These are phyloP conservation scores for Salix caprea DNA, from an alignment of 345 rosid species.

Conservation along the genomic window DNA sequence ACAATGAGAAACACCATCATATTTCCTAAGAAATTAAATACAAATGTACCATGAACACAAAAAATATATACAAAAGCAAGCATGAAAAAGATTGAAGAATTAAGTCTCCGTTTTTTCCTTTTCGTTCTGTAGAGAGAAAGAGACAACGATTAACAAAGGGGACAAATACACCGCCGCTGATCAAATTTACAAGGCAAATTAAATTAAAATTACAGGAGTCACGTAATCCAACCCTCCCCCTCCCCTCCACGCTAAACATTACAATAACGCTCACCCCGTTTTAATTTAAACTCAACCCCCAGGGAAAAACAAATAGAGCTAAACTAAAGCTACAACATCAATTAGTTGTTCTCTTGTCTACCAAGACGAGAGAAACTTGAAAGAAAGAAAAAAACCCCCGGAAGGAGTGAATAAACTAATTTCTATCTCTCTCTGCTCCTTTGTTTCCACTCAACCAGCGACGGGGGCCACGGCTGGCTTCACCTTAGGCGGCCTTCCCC, in stretches of 20 bases:
- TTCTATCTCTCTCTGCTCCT: not conserved
- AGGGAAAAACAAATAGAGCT: not conserved
- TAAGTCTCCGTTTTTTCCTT: not conserved
- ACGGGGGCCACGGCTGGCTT: slow-evolving; percentile 66
- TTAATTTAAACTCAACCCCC: not conserved
- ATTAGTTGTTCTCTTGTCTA: slow-evolving; percentile 7
- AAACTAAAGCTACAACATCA: slow-evolving; percentile 10
- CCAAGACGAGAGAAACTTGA: not conserved
- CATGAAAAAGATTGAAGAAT: too few relatives aligned
- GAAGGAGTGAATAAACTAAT: slow-evolving; percentile 11
- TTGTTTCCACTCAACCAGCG: slow-evolving; percentile 37
- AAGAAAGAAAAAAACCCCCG: not conserved
- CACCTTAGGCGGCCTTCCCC: slow-evolving; percentile 82
- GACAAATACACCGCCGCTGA: slow-evolving; percentile 26
- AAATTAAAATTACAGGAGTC: slow-evolving; percentile 32
- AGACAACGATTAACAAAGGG: not conserved
- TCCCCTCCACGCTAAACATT: not conserved
- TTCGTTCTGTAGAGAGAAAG: not conserved
- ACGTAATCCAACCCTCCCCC: not conserved
- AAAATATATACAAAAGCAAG: not conserved
- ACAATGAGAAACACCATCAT: too few relatives aligned
- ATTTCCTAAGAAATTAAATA: not conserved
- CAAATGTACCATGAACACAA: not conserved
- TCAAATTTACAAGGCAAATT: slow-evolving; percentile 32
- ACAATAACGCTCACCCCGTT: slow-evolving; percentile 6